Evolutionary conservation across 1,139 yeast species (phyloP).

Genomic region (Hemisphaericaspora xylanilytica): DNA sequence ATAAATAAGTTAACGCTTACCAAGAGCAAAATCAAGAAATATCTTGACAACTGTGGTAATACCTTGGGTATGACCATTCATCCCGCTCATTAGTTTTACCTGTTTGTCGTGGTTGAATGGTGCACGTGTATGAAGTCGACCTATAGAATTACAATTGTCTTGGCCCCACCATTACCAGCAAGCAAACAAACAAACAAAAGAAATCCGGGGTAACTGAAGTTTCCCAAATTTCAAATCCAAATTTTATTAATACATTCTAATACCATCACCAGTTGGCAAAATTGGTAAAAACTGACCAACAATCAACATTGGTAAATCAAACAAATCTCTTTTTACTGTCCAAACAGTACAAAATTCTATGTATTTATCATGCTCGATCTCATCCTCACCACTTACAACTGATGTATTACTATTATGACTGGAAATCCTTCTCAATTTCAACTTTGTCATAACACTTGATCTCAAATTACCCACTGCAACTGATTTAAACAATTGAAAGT

Average conservation of each 20-base stretch:
- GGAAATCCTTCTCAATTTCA: slow-evolving; percentile 38
- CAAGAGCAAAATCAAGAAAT: too few relatives aligned
- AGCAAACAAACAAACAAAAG: too few relatives aligned
- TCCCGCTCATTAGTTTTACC: too few relatives aligned
- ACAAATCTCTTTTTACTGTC: slow-evolving; percentile 79
- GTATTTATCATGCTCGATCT: slow-evolving; percentile 19
- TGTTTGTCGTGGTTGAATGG: too few relatives aligned
- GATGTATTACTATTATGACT: slow-evolving; percentile 3
- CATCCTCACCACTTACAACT: neutral
- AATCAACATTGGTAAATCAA: slow-evolving; percentile 73
- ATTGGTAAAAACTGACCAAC: slow-evolving; percentile 48
- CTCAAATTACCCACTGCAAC: slow-evolving; percentile 51
- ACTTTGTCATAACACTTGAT: slow-evolving; percentile 49
- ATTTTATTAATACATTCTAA: slow-evolving; percentile 27
- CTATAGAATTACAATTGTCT: too few relatives aligned
- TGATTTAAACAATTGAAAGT: slow-evolving; percentile 46
- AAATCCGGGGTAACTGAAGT: too few relatives aligned
- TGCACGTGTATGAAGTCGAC: too few relatives aligned
- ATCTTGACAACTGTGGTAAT: too few relatives aligned
- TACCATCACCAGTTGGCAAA: slow-evolving; percentile 41
- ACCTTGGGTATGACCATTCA: too few relatives aligned
- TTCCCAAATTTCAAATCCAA: too few relatives aligned
- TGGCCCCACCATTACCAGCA: too few relatives aligned
- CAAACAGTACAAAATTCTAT: slow-evolving; percentile 58
- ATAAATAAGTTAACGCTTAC: too few relatives aligned